A percentile compares a stretch with the other conserved stretches of the same genome.
Evolutionary conservation across 2,329 filamentous ascomycete genomes (phyloP).

Genomic region (Nigrospora sphaerica): DNA sequence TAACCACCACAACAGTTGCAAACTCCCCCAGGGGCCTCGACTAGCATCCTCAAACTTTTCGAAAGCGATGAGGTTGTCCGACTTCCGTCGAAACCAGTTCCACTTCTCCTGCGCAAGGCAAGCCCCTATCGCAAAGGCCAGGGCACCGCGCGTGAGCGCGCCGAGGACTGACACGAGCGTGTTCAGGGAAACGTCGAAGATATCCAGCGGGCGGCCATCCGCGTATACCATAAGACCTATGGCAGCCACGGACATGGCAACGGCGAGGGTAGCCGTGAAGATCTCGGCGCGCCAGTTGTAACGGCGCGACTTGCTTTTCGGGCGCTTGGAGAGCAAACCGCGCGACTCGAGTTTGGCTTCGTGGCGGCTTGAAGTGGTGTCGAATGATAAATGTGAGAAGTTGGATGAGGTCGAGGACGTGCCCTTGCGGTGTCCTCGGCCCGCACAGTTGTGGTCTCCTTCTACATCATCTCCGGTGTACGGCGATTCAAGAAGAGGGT

Average conservation of each 20-base stretch:
- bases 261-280: not conserved
- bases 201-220: not conserved
- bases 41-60: conserved; percentile 3
- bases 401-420: not conserved
- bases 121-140: conserved; percentile 2
- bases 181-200: not conserved
- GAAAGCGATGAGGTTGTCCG: not conserved
- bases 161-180: not conserved
- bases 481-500: too few relatives aligned
- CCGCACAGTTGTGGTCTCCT: too few relatives aligned
- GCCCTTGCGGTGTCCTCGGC: too few relatives aligned
- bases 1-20: not conserved
- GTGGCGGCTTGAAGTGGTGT: not conserved
- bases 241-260: not conserved
- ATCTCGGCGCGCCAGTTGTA: conserved; percentile 1
- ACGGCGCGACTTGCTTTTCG: not conserved
- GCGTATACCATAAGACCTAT: not conserved
- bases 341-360: not conserved
- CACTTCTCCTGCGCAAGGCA: conserved; percentile 3
- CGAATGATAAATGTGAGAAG: not conserved
- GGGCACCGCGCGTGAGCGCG: not conserved
- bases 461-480: too few relatives aligned
- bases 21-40: conserved; percentile 1
- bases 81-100: conserved; percentile 1
- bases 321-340: not conserved